Conservation (phyloP, 352 stramenopile genomes). For the Phytophthora chlamydospora region DNA sequence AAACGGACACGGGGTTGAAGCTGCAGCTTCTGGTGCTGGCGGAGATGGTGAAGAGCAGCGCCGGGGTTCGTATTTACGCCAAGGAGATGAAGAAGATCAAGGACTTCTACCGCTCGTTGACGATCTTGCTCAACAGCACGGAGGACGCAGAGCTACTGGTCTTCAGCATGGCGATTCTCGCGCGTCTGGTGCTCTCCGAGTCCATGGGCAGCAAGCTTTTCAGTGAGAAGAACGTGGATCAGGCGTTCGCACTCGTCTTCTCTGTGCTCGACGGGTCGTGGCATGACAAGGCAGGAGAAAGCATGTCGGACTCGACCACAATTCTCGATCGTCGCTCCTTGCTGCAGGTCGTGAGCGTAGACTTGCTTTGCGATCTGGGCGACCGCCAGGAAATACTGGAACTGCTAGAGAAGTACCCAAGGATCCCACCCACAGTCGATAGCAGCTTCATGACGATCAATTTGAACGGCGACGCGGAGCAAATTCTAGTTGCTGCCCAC, state of each 20-base stretch:
- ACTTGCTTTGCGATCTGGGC: conserved; percentile 73
- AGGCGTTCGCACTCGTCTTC: conserved; percentile 76
- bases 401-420: conserved; percentile 57
- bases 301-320: conserved; percentile 35
- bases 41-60: conserved; percentile 72
- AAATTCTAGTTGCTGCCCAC: conserved; percentile 64
- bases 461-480: conserved; percentile 64
- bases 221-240: conserved; percentile 80
- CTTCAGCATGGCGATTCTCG: conserved; percentile 80
- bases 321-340: conserved; percentile 45
- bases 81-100: conserved; percentile 85
- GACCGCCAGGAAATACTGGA: conserved; percentile 60
- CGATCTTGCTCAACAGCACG: conserved; percentile 81
- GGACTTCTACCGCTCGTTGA: conserved; percentile 81
- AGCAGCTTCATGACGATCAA: conserved; percentile 65
- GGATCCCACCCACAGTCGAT: conserved; percentile 55
- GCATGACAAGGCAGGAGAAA: conserved; percentile 34
- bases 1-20: conserved; percentile 61
- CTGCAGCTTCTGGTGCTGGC: conserved; percentile 71
- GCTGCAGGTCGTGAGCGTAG: conserved; percentile 64
- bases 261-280: conserved; percentile 71
- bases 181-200: conserved; percentile 72
- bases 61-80: conserved; percentile 74
- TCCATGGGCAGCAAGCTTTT: conserved; percentile 84
- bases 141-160: conserved; percentile 78